A percentile compares a stretch with the other conserved stretches of the same genome.
Conservation (phyloP, 2,329 filamentous ascomycete genomes). For the Plectosphaerella sp. region DNA sequence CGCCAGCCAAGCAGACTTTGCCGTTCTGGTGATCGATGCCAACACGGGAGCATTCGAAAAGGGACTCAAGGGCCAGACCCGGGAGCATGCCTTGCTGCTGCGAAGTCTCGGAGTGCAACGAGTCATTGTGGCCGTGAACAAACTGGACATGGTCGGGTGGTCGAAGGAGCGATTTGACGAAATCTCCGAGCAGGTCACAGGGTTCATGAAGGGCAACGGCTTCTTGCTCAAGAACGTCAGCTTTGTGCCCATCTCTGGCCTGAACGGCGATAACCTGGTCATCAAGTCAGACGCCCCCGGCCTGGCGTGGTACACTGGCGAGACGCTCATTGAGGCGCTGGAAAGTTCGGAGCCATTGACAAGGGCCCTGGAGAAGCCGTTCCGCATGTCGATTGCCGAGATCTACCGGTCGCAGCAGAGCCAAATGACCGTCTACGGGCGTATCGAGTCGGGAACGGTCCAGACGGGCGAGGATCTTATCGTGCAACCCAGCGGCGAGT, state of each 20-base stretch:
- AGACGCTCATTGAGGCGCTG: slow-evolving; percentile 76
- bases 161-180: slow-evolving; percentile 77
- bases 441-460: slow-evolving; percentile 77
- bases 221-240: slow-evolving; percentile 78
- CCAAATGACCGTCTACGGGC: slow-evolving; percentile 79
- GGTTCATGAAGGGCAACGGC: slow-evolving; percentile 77
- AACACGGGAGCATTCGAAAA: slow-evolving; percentile 89
- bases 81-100: slow-evolving; percentile 85
- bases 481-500: slow-evolving; percentile 77
- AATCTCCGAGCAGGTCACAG: slow-evolving; percentile 76
- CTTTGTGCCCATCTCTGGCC: slow-evolving; percentile 86
- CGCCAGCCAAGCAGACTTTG: slow-evolving; percentile 92
- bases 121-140: slow-evolving; percentile 90
- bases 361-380: slow-evolving; percentile 69
- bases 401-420: slow-evolving; percentile 80
- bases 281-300: slow-evolving; percentile 48
- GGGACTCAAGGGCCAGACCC: slow-evolving; percentile 87
- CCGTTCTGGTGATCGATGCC: slow-evolving; percentile 89
- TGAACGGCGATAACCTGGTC: slow-evolving; percentile 83
- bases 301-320: slow-evolving; percentile 74
- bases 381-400: slow-evolving; percentile 84
- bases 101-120: slow-evolving; percentile 87
- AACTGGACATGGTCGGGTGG: slow-evolving; percentile 86
- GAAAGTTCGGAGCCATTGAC: slow-evolving; percentile 74
- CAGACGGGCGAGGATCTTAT: slow-evolving; percentile 80